Evolutionary conservation across 1,284 basidiomycete genomes (phyloP), one percentile per base, ranked within the genome.

Genomic region (Retiboletus fuscus): DNA sequence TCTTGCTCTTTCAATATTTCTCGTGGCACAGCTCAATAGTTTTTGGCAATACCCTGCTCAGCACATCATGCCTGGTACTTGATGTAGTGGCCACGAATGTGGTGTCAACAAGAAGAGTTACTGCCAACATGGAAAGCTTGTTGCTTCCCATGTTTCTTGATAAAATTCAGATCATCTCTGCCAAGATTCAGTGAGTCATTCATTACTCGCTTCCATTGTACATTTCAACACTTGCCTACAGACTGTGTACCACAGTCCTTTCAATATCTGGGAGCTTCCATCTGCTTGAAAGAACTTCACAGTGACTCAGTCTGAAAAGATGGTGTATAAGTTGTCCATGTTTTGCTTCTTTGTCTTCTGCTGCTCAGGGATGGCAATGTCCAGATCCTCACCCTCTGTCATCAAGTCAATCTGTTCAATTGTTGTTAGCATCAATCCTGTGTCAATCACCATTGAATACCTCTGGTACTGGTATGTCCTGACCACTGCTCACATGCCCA

Each of bases 121-220:
- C 57, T 58, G 30, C 57, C 57, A 8, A 39, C 57, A 58, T 58
- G 57, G 30, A 58, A 58, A 34, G 30, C 57, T 58, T 18, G 22
- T 34, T 18, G 28, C 55, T 58, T 58, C 34, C 55, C 55, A 34
- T 58, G 28, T 58, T 22, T 58, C 57, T 58, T 58, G 57, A 39
- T 58, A 30, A 58, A 58, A 24, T 34, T 58, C 39, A 22, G 12
- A 7, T 39, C 30, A 11, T 58, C 30, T 58, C 57, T 39, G 22
- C n/a, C n/a, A n/a, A 30, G 30, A 58, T 34, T 58, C 12, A 7
- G 57, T 58, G 57, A 58, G 57, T 22, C 24, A 39, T 22, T 30
- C 7, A 22, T 58, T 39, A 34, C 57, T 58, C 30, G 13, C 57
- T 58, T 58, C 30, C 30, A 58, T 30, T 28, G 30, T 28, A 10